These are phyloP conservation scores for Geranomyces michiganensis DNA, from an alignment of 192 early-diverging fungal species.

Conservation along the genomic window DNA sequence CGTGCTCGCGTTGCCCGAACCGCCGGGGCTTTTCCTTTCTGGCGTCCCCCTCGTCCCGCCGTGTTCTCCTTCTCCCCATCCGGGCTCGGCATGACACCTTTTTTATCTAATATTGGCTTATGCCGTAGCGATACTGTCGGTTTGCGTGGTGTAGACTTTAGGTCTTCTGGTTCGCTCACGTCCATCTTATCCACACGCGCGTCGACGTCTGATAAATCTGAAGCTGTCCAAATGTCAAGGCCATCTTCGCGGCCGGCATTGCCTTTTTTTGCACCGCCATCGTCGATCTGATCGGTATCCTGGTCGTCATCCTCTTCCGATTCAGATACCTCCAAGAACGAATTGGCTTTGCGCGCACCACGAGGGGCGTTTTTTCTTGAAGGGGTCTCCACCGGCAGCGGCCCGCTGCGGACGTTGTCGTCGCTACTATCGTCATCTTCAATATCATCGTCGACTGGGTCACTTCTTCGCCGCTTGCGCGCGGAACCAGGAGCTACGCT, in stretches of 20 bases:
- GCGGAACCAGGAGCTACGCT: neutral
- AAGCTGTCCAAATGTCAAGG: too few relatives aligned
- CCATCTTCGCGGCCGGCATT: neutral
- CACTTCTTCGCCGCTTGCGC: constrained; percentile 18
- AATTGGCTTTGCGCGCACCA: constrained; percentile 5
- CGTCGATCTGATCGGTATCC: neutral
- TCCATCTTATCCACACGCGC: neutral
- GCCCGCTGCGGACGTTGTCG: neutral
- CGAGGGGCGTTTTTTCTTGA: constrained; percentile 23
- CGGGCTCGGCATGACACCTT: neutral
- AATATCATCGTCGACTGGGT: neutral
- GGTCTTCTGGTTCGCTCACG: neutral
- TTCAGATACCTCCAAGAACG: constrained; percentile 14
- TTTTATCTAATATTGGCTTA: too few relatives aligned
- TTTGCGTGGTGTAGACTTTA: neutral
- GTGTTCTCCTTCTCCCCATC: constrained; percentile 5
- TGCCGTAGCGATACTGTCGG: neutral
- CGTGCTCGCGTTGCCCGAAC: neutral
- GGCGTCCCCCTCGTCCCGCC: neutral
- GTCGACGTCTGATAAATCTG: neutral
- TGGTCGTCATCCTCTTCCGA: constrained; percentile 9
- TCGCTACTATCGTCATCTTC: neutral
- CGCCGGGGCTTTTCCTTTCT: neutral
- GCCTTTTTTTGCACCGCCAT: neutral
- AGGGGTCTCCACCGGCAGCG: constrained; percentile 14